Evolutionary conservation across 2,329 filamentous ascomycete species (phyloP).

Genomic region (Dryadomyces quercus-mongolicae): DNA sequence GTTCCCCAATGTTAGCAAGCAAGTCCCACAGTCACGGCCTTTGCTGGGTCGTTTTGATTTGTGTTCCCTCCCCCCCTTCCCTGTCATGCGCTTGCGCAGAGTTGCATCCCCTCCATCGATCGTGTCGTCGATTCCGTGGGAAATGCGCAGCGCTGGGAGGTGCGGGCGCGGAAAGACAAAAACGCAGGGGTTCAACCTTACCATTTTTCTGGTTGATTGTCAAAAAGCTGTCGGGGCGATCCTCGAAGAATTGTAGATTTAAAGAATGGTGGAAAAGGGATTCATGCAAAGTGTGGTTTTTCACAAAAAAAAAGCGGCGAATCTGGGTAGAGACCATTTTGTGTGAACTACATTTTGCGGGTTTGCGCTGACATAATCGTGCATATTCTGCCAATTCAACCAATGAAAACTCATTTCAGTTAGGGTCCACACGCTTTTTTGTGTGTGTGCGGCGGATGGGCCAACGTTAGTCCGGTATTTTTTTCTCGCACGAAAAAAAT

Average conservation of each 20-base stretch:
- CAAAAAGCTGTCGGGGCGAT: constrained; percentile 47
- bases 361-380: not conserved
- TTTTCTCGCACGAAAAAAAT: constrained; percentile 9
- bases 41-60: too few species aligned
- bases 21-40: not conserved
- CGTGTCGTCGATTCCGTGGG: not conserved
- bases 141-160: not conserved
- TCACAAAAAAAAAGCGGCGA: constrained; percentile 1
- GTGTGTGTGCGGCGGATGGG: constrained; percentile 5
- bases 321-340: constrained; percentile 2
- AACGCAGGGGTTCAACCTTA: constrained; percentile 22
- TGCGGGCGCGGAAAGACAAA: not conserved
- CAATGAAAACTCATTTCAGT: constrained; percentile 5
- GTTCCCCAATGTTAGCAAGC: constrained; percentile 12
- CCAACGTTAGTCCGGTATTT: constrained; percentile 7
- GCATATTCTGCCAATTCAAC: not conserved
- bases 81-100: not conserved
- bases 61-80: not conserved
- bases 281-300: constrained; percentile 1
- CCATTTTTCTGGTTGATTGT: constrained; percentile 46
- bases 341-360: constrained; percentile 9
- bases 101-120: not conserved
- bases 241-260: constrained; percentile 45
- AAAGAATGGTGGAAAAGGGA: constrained; percentile 13
- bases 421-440: constrained; percentile 11